phyloP scores from a whole-genome alignment of 176 grass and related monocot genomes.

The Chrysopogon serrulatus region DNA sequence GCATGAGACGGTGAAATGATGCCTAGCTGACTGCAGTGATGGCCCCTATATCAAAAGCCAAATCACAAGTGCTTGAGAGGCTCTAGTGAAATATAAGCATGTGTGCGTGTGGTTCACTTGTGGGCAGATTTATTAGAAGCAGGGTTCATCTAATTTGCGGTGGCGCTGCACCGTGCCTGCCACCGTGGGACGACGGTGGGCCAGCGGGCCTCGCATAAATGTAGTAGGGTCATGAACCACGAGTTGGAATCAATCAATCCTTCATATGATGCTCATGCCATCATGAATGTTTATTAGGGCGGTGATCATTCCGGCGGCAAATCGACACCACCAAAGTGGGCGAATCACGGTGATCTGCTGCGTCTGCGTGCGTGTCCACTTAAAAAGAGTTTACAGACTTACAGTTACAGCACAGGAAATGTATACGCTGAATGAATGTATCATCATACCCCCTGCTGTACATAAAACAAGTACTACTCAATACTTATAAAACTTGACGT shows the following conservation, averaged over 20 bases:
- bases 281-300: slow-evolving; percentile 35
- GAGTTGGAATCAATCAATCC: slow-evolving; percentile 15
- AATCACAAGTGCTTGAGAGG: background rate
- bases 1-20: slow-evolving; percentile 14
- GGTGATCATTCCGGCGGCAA: slow-evolving; percentile 6
- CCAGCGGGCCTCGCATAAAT: background rate
- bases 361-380: background rate
- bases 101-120: background rate
- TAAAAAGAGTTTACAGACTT: background rate
- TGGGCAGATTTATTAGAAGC: background rate
- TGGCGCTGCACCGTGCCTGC: background rate
- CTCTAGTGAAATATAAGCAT: background rate
- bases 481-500: too few relatives aligned
- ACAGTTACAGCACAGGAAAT: background rate
- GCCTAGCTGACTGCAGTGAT: slow-evolving; percentile 4
- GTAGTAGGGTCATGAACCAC: background rate
- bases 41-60: background rate
- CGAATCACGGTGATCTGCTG: background rate
- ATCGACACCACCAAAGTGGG: background rate
- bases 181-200: background rate
- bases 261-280: slow-evolving; percentile 19
- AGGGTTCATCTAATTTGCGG: background rate
- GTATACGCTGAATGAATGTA: background rate
- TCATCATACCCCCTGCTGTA: slow-evolving; percentile 2
- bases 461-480: slow-evolving; percentile 7